phyloP scores from a whole-genome alignment of 345 rosid genomes.

The Gossypium rotundifolium region DNA sequence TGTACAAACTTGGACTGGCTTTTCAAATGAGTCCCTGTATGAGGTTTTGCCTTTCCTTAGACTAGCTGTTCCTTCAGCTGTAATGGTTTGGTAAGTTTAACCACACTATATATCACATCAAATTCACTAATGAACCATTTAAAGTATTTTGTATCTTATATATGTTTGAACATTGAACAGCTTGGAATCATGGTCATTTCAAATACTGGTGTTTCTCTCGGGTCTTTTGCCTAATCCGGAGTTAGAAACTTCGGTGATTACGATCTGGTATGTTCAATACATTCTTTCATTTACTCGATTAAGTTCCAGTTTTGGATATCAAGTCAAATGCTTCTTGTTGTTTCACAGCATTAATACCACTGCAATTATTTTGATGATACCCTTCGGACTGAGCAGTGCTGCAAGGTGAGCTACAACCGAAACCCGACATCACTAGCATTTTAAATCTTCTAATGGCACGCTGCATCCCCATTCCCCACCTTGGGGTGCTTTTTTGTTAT shows the following conservation, averaged over 20 bases:
- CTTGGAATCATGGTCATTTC: constrained; percentile 10
- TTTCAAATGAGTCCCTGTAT: constrained; percentile 22
- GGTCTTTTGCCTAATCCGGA: constrained; percentile 15
- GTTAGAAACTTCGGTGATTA: constrained; percentile 10
- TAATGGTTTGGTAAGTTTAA: constrained; percentile 24
- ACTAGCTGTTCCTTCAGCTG: constrained; percentile 28
- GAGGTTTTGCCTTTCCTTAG: constrained; percentile 13
- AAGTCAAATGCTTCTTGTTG: background rate
- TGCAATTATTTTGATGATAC: constrained; percentile 9
- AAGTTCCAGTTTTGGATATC: too few relatives aligned
- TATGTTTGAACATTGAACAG: background rate
- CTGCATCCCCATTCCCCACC: background rate
- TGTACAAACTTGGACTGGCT: constrained; percentile 24
- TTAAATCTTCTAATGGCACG: too few relatives aligned
- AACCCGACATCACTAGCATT: background rate
- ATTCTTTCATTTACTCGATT: background rate
- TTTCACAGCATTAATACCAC: constrained; percentile 4
- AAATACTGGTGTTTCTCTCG: background rate
- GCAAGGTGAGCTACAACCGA: background rate
- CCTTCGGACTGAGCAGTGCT: constrained; percentile 11
- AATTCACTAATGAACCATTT: too few relatives aligned
- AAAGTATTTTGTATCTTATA: background rate
- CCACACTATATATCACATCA: background rate
- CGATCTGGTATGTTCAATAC: background rate
- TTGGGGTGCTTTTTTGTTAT: background rate